Conservation (phyloP, 306 rosid genomes). For the Erythrophleum fordii region DNA sequence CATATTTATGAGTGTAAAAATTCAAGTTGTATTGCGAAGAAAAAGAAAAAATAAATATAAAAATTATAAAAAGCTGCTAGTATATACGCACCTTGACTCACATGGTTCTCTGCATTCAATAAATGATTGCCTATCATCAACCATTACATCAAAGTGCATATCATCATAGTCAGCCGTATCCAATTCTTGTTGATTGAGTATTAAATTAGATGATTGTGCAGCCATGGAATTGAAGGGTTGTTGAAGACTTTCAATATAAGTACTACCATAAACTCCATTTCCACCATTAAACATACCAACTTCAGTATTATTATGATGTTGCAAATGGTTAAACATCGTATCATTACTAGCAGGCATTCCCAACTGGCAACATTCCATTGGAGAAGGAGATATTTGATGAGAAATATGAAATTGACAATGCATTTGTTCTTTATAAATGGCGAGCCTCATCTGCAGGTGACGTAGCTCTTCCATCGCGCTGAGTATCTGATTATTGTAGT, state of each 20-base stretch:
- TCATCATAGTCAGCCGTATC: slow-evolving; percentile 36
- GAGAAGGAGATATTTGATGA: background rate
- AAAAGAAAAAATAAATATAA: background rate
- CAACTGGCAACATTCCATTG: background rate
- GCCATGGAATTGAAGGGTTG: background rate
- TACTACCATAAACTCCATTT: background rate
- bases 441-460: background rate
- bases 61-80: background rate
- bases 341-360: background rate
- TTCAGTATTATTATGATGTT: background rate
- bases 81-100: slow-evolving; percentile 45
- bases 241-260: slow-evolving; percentile 13
- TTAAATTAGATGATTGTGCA: background rate
- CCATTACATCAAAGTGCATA: slow-evolving; percentile 40
- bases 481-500: background rate
- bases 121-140: slow-evolving; percentile 42
- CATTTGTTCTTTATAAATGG: slow-evolving; percentile 13
- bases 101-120: slow-evolving; percentile 44
- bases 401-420: slow-evolving; percentile 14
- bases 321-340: background rate
- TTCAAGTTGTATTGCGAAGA: too few species aligned
- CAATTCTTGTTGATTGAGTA: slow-evolving; percentile 25
- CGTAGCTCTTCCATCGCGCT: slow-evolving; percentile 27
- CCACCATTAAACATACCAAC: background rate
- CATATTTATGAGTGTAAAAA: background rate